These are phyloP conservation scores for Yamadazyma atlantica DNA, from an alignment of 1,139 yeast species.

Conservation along the genomic window DNA sequence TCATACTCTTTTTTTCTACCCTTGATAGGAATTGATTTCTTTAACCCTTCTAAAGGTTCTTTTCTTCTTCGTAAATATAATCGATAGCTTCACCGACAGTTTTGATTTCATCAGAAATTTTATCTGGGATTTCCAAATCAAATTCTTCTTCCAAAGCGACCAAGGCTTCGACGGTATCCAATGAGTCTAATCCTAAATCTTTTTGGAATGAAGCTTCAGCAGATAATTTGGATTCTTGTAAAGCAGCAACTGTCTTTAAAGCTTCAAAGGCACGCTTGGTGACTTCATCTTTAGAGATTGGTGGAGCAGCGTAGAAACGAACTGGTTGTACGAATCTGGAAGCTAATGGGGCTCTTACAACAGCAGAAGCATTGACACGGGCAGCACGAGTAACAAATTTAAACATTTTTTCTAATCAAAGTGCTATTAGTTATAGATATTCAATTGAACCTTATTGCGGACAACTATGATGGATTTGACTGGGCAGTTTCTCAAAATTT, in stretches of 20 bases:
- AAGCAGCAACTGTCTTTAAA: conserved; percentile 50
- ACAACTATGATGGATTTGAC: neutral
- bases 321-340: conserved; percentile 29
- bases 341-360: conserved; percentile 28
- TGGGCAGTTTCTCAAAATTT: conserved; percentile 2
- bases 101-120: conserved; percentile 66
- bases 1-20: neutral
- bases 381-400: conserved; percentile 41
- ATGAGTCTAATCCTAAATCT: conserved; percentile 69
- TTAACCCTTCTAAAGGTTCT: conserved; percentile 29
- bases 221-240: conserved; percentile 45
- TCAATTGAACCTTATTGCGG: neutral
- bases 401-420: conserved; percentile 25
- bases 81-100: conserved; percentile 70
- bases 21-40: conserved; percentile 4
- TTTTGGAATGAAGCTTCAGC: conserved; percentile 54
- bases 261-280: conserved; percentile 50
- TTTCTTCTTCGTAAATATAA: conserved; percentile 53
- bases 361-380: conserved; percentile 26
- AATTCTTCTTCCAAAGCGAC: conserved; percentile 75
- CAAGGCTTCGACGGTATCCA: conserved; percentile 69
- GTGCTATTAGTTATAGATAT: no score
- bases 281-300: conserved; percentile 49
- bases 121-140: conserved; percentile 69
- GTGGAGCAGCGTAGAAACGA: conserved; percentile 49